Evolutionary conservation across 768 basidiomycete species (phyloP).

Genomic region (Russula vinacea): DNA sequence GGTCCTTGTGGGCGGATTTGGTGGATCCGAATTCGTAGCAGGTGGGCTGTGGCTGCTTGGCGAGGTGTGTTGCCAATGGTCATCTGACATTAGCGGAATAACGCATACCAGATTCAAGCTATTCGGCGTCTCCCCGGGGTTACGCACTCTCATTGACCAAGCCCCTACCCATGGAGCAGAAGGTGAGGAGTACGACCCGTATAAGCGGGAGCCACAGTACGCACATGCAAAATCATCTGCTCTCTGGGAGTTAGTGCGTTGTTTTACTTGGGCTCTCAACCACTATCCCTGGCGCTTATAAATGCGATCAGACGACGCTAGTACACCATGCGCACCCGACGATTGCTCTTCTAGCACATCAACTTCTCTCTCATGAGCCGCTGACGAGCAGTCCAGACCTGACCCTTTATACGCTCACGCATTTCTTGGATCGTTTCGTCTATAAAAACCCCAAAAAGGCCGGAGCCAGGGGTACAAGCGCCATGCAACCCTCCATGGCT

Average conservation of each 20-base stretch:
- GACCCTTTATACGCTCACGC: slow-evolving; percentile 86
- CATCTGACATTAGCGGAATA: neutral
- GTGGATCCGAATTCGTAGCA: slow-evolving; percentile 12
- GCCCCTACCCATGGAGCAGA: neutral
- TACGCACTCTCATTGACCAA: slow-evolving; percentile 43
- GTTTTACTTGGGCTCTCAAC: neutral
- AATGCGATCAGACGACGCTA: slow-evolving; percentile 61
- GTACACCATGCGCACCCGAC: slow-evolving; percentile 88
- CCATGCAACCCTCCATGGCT: slow-evolving; percentile 91
- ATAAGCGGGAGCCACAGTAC: slow-evolving; percentile 86
- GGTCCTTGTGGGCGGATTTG: slow-evolving; percentile 38
- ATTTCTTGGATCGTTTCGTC: slow-evolving; percentile 96
- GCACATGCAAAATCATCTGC: slow-evolving; percentile 76
- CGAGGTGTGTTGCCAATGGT: slow-evolving; percentile 51
- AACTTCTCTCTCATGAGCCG: slow-evolving; percentile 68
- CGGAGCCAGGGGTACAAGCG: slow-evolving; percentile 70
- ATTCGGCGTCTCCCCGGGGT: slow-evolving; percentile 47
- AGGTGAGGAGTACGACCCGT: slow-evolving; percentile 65
- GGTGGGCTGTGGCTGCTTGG: slow-evolving; percentile 52
- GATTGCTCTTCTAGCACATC: slow-evolving; percentile 78
- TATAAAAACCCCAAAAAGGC: slow-evolving; percentile 91
- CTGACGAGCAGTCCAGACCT: slow-evolving; percentile 85
- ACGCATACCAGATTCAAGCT: slow-evolving; percentile 38
- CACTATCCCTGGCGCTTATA: neutral
- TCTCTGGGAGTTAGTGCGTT: slow-evolving; percentile 85